Evolutionary conservation across 768 basidiomycete species (phyloP).

Genomic region (Artomyces pyxidatus): DNA sequence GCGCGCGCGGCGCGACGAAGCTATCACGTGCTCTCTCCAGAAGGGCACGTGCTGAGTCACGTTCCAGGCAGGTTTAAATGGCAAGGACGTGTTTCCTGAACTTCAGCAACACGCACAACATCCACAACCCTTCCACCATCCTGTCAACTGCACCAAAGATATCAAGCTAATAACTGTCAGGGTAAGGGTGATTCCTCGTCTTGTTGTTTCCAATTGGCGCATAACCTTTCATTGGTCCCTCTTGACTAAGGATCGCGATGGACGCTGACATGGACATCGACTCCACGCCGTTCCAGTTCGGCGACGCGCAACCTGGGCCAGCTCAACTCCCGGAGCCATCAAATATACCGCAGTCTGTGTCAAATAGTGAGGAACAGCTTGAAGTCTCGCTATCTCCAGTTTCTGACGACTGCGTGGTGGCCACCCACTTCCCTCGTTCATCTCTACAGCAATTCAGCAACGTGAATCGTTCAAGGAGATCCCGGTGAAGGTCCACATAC

Average conservation of each 20-base stretch:
- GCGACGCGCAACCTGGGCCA: slow-evolving; percentile 1
- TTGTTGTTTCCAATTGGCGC: no score
- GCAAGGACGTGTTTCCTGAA: not conserved
- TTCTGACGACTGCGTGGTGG: not conserved
- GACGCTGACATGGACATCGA: slow-evolving; percentile 15
- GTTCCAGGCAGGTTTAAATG: not conserved
- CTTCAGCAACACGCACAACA: no score
- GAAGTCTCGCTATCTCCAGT: not conserved
- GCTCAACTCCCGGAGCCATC: slow-evolving; percentile 4
- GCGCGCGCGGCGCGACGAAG: not conserved
- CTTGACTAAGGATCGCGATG: no score
- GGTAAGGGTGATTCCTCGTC: no score
- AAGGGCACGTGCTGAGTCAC: not conserved
- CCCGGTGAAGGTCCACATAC: slow-evolving; percentile 78
- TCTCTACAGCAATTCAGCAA: slow-evolving; percentile 9
- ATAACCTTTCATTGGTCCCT: no score
- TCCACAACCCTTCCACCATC: no score
- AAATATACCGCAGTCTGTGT: not conserved
- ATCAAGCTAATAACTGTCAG: no score
- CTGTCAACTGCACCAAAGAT: no score
- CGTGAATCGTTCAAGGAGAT: slow-evolving; percentile 67
- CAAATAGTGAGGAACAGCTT: slow-evolving; percentile 3
- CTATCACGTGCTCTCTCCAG: not conserved
- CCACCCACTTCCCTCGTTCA: not conserved
- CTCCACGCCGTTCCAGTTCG: not conserved